Base-by-base conservation (phyloP, 768 basidiomycete species). In the Amanita pallidorosea region DNA sequence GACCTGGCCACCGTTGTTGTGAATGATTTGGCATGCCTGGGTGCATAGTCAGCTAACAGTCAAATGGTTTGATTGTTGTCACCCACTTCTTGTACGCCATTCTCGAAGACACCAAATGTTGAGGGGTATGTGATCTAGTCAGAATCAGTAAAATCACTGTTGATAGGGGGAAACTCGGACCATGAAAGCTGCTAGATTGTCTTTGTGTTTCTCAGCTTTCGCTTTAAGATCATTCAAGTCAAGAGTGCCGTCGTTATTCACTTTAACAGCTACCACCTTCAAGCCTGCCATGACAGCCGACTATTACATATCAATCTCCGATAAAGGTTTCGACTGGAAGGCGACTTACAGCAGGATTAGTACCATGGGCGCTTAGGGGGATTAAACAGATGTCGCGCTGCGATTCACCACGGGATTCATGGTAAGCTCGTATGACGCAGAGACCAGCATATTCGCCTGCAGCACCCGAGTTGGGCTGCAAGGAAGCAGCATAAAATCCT, bases 391-490 rank as follows among this genome's bases (percentile, higher is more conserved):
- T 78, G 63, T 98, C 79, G 41, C 96, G 81, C 56, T 94, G 80
- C 1, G 72, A 76, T 59, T 98, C 83, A 29, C 88, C 88, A 18
- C 84, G 82, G 48, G 90, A 88, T 62, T 87, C 85, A 60, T 97
- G 92, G 67, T 93, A 99, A 8, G 94, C 94, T 44, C 85, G 80
- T 61, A 99, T 97, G 54, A 97, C 85, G 47, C 80, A 84, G 18
- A 99, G 77, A n/a, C 96, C 96, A 29, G 96, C 80, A 60, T 94
- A 99, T 69, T 99, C 96, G 23, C 96, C 96, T 54, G 93, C 90
- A 15, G 96, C 96, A 40, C 96, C 96, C 12, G 96, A 98, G 67
- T 99, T 99, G 33, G 96, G 96, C 64, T 99, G 96, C n/a, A 99
- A 76, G 1, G 91, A 94, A 54, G 92, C 91, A 17, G 92, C 82